phyloP scores from a whole-genome alignment of 768 basidiomycete species.

The Crepidotus variabilis region DNA sequence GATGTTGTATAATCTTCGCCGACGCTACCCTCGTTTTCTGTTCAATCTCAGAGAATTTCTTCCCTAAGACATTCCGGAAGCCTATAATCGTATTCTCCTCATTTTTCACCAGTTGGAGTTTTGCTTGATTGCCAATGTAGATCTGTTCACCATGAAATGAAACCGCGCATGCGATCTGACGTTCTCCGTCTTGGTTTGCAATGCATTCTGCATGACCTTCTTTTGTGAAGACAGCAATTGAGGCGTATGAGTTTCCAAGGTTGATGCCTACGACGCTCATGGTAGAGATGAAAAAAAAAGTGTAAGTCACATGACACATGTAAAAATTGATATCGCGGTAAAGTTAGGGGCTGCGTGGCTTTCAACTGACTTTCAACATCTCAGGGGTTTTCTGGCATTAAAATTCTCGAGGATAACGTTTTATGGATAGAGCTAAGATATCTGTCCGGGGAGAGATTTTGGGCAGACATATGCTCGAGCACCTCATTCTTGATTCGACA shows the following conservation, averaged over 20 bases:
- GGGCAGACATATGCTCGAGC: too few relatives aligned
- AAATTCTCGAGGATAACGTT: too few relatives aligned
- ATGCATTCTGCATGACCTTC: constrained; percentile 93
- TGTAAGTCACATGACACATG: background rate
- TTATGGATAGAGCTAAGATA: too few relatives aligned
- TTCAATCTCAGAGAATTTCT: constrained; percentile 79
- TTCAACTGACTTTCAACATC: too few relatives aligned
- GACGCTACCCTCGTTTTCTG: constrained; percentile 50
- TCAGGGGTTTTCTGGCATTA: too few relatives aligned
- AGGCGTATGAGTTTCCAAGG: constrained; percentile 93
- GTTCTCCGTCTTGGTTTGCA: constrained; percentile 97
- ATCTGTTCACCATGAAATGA: constrained; percentile 90
- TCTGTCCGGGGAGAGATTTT: too few relatives aligned
- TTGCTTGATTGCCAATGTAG: constrained; percentile 95
- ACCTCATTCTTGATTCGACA: too few relatives aligned
- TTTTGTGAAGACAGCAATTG: constrained; percentile 94
- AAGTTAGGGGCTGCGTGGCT: too few relatives aligned
- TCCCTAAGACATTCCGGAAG: constrained; percentile 90
- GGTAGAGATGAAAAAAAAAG: background rate
- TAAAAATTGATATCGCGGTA: background rate
- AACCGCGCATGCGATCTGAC: constrained; percentile 94
- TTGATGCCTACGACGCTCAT: constrained; percentile 80
- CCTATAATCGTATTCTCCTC: constrained; percentile 90
- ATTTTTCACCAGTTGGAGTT: constrained; percentile 93
- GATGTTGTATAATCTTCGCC: constrained; percentile 75